Evolutionary conservation across 2,329 filamentous ascomycete genomes (phyloP).

Genomic region (Zarea fungicola): DNA sequence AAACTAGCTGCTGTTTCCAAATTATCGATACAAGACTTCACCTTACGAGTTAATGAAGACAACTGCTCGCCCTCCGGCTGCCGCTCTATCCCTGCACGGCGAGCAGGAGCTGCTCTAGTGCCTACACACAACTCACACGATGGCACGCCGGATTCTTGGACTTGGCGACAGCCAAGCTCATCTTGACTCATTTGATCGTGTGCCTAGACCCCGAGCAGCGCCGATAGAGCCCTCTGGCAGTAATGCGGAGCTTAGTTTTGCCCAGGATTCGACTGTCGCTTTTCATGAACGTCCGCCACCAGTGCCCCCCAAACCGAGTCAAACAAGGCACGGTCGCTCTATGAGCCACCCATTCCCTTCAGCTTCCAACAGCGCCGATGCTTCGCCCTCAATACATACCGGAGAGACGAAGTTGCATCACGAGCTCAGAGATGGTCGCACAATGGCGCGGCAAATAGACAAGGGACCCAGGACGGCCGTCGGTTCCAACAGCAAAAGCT

Average conservation of each 20-base stretch:
- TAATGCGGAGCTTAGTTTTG: background rate
- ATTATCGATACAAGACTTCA: background rate
- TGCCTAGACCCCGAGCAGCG: background rate
- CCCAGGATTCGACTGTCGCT: background rate
- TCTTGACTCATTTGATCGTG: constrained; percentile 3
- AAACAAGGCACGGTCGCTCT: constrained; percentile 43
- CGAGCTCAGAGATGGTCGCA: constrained; percentile 40
- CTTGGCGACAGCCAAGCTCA: constrained; percentile 1
- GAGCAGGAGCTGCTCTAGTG: constrained; percentile 4
- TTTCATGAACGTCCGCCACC: constrained; percentile 2
- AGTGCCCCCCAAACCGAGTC: constrained; percentile 19
- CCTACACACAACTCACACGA: background rate
- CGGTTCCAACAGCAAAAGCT: constrained; percentile 44
- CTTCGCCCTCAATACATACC: constrained; percentile 18
- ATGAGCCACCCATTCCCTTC: constrained; percentile 77
- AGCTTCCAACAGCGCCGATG: constrained; percentile 49
- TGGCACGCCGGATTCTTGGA: constrained; percentile 5
- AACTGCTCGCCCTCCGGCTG: background rate
- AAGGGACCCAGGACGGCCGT: constrained; percentile 22
- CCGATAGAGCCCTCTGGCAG: background rate
- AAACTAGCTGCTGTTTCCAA: constrained; percentile 2
- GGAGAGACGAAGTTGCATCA: constrained; percentile 25
- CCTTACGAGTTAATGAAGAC: background rate
- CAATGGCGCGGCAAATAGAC: constrained; percentile 21
- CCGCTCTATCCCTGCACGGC: background rate